phyloP scores from a whole-genome alignment of 179 eudicot genomes.

The Pouteria campechiana region DNA sequence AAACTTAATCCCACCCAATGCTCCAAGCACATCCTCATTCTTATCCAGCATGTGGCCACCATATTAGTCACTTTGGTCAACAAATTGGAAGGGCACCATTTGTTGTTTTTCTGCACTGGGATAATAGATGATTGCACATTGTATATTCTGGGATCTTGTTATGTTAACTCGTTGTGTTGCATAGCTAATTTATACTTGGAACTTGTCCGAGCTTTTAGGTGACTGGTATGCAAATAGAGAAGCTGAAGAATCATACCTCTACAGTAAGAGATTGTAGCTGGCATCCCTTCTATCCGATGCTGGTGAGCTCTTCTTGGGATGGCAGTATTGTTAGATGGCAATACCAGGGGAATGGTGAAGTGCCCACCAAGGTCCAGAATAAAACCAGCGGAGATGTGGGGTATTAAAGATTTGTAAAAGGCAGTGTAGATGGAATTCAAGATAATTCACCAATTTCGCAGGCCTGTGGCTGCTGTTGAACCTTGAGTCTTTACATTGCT shows the following conservation, averaged over 20 bases:
- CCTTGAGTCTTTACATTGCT: too few relatives aligned
- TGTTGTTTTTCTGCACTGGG: not conserved
- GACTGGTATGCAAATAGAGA: conserved; percentile 44
- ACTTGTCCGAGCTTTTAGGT: conserved; percentile 19
- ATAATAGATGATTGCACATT: not conserved
- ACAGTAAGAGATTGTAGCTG: conserved; percentile 60
- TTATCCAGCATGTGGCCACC: not conserved
- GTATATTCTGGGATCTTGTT: not conserved
- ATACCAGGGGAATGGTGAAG: conserved; percentile 19
- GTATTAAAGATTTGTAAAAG: too few relatives aligned
- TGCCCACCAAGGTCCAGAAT: too few relatives aligned
- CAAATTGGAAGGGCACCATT: too few relatives aligned
- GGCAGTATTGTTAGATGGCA: conserved; percentile 49
- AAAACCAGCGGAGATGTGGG: too few relatives aligned
- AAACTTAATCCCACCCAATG: too few relatives aligned
- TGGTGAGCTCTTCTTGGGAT: conserved; percentile 65
- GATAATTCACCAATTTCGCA: too few relatives aligned
- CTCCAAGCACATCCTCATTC: too few relatives aligned
- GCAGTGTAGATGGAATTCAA: too few relatives aligned
- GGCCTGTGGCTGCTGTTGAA: too few relatives aligned
- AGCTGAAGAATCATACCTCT: conserved; percentile 37
- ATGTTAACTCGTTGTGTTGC: not conserved
- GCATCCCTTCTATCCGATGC: conserved; percentile 53
- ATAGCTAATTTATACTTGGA: not conserved
- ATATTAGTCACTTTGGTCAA: not conserved